A percentile compares a stretch with the other conserved stretches of the same genome.
phyloP scores from a whole-genome alignment of 2,329 filamentous ascomycete species.

The Herpomyces periplanetae region DNA sequence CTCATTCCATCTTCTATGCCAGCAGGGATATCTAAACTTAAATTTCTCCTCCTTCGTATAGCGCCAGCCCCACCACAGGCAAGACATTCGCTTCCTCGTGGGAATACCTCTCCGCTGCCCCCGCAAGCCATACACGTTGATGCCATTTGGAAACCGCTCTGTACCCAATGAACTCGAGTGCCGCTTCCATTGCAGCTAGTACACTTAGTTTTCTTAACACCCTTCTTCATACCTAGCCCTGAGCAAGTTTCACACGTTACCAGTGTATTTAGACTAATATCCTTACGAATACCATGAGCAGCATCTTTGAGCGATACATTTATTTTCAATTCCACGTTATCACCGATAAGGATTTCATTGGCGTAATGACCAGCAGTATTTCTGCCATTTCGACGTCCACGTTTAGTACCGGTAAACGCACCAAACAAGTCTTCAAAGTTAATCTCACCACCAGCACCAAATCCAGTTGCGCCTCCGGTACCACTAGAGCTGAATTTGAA shows the following conservation, averaged over 20 bases:
- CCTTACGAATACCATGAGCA: slow-evolving; percentile 55
- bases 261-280: slow-evolving; percentile 49
- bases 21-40: slow-evolving; percentile 63
- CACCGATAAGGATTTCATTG: slow-evolving; percentile 48
- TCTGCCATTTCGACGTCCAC: slow-evolving; percentile 12
- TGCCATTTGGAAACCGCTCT: slow-evolving; percentile 80
- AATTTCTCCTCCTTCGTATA: slow-evolving; percentile 36
- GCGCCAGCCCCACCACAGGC: slow-evolving; percentile 50
- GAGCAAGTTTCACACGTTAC: slow-evolving; percentile 42
- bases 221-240: slow-evolving; percentile 48
- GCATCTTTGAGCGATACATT: slow-evolving; percentile 86
- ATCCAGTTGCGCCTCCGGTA: slow-evolving; percentile 11
- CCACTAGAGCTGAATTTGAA: slow-evolving; percentile 13
- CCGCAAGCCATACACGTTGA: slow-evolving; percentile 48
- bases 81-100: slow-evolving; percentile 38
- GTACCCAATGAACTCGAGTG: slow-evolving; percentile 49
- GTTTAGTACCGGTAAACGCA: slow-evolving; percentile 27
- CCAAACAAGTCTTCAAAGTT: slow-evolving; percentile 89
- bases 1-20: slow-evolving; percentile 93
- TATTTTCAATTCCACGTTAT: slow-evolving; percentile 76
- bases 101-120: slow-evolving; percentile 33
- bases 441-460: slow-evolving; percentile 41
- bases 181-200: slow-evolving; percentile 51
- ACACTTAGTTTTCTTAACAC: slow-evolving; percentile 30
- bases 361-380: no score